Percentiles rank a stretch among this genome's conserved stretches.
Evolutionary conservation across 1,284 basidiomycete species (phyloP).

Genomic region (Microbotryomycetes sp.): DNA sequence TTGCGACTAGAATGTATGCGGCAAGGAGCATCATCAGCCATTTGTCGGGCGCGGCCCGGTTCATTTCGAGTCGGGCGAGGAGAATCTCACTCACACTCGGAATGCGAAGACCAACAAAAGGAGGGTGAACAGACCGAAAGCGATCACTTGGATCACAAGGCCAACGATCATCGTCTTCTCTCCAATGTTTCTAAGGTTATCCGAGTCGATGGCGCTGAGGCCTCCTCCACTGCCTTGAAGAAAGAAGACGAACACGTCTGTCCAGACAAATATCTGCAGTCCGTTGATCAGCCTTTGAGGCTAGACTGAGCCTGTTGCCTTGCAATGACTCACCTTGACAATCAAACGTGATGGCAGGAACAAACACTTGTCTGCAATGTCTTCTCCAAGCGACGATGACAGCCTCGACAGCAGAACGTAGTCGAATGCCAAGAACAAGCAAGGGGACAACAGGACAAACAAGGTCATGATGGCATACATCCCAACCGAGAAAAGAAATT

Average conservation of each 20-base stretch:
- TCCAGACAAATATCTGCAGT: slow-evolving; percentile 33
- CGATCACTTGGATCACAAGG: slow-evolving; percentile 28
- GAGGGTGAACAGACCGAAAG: slow-evolving; percentile 26
- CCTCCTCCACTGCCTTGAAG: slow-evolving; percentile 35
- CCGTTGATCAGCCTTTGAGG: slow-evolving; percentile 5
- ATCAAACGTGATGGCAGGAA: slow-evolving; percentile 18
- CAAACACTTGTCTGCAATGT: slow-evolving; percentile 1
- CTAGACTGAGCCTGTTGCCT: slow-evolving; percentile 2
- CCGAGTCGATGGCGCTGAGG: slow-evolving; percentile 4
- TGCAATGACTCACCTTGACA: slow-evolving; percentile 11
- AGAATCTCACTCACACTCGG: slow-evolving; percentile 13
- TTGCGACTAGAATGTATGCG: slow-evolving; percentile 5
- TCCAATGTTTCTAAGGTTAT: background rate
- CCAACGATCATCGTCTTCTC: slow-evolving; percentile 22
- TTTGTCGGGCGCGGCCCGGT: background rate
- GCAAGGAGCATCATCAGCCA: background rate
- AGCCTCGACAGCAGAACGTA: slow-evolving; percentile 24
- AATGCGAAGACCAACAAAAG: slow-evolving; percentile 24
- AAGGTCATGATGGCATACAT: slow-evolving; percentile 25
- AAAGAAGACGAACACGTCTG: slow-evolving; percentile 38
- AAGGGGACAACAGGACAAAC: slow-evolving; percentile 30
- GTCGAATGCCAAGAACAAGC: slow-evolving; percentile 31
- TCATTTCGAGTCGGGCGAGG: background rate
- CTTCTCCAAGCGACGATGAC: slow-evolving; percentile 7
- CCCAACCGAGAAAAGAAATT: background rate